Evolutionary conservation across 129 eudicot species (phyloP).

Genomic region (Silybum marianum): DNA sequence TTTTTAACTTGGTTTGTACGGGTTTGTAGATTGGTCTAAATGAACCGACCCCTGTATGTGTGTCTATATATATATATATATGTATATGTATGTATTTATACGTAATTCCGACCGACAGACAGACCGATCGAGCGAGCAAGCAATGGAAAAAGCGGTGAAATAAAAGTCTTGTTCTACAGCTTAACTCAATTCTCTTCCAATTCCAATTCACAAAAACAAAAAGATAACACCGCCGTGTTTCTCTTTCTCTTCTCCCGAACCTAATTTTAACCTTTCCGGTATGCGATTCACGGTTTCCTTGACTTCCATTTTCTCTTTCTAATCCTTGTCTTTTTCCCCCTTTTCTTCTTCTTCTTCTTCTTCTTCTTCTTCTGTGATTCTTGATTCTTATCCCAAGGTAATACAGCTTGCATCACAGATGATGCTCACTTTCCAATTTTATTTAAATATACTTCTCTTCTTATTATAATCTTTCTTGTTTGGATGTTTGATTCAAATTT

Average conservation of each 20-base stretch:
- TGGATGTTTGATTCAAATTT: not conserved
- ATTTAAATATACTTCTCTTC: not conserved
- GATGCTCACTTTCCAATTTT: not conserved
- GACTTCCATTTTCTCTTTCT: slow-evolving; percentile 18
- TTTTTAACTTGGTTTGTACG: too few species aligned
- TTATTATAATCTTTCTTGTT: not conserved
- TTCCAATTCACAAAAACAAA: not conserved
- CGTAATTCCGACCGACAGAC: not conserved
- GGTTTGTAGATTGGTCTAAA: too few species aligned
- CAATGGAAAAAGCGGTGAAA: slow-evolving; percentile 33
- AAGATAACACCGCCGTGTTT: not conserved
- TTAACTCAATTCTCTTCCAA: slow-evolving; percentile 14
- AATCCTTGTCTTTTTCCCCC: not conserved
- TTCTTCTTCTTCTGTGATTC: slow-evolving; percentile 16
- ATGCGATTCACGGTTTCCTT: slow-evolving; percentile 38
- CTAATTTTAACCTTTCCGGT: slow-evolving; percentile 35
- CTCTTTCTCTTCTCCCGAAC: slow-evolving; percentile 10
- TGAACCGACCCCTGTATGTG: too few species aligned
- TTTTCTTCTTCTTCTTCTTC: not conserved
- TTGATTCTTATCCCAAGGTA: slow-evolving; percentile 18
- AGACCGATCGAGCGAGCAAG: not conserved
- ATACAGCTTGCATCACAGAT: too few species aligned
- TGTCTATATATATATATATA: too few species aligned
- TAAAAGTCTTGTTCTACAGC: slow-evolving; percentile 24
- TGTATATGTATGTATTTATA: too few species aligned